These are phyloP conservation scores for Musa troglodytarum DNA, from an alignment of 176 grass and related monocot species.

Conservation along the genomic window DNA sequence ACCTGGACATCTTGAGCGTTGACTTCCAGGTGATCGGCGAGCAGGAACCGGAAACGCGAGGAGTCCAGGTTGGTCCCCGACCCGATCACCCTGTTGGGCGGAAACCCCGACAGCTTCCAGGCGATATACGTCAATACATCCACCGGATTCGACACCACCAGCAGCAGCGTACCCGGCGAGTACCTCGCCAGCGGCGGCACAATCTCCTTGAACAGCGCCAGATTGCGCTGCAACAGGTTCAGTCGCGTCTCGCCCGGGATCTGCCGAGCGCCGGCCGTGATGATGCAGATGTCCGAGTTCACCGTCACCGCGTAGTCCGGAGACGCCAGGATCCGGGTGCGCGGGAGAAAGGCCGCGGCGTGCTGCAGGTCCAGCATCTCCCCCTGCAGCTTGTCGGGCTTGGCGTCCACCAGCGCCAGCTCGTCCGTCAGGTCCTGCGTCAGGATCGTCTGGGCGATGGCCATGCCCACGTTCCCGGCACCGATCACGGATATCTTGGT, in stretches of 20 bases:
- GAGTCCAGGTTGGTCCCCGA: slow-evolving; percentile 6
- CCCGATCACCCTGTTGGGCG: neutral
- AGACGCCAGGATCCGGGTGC: slow-evolving; percentile 42
- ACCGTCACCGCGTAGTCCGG: slow-evolving; percentile 35
- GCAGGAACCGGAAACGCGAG: neutral
- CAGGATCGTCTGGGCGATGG: slow-evolving; percentile 94
- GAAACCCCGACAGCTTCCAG: slow-evolving; percentile 12
- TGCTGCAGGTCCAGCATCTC: slow-evolving; percentile 99
- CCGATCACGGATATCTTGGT: slow-evolving; percentile 75
- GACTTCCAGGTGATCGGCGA: neutral
- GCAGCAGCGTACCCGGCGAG: slow-evolving; percentile 1
- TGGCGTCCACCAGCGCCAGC: slow-evolving; percentile 79
- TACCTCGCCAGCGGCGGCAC: slow-evolving; percentile 1
- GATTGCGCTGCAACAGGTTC: slow-evolving; percentile 1
- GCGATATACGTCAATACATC: slow-evolving; percentile 7
- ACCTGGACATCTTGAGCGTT: slow-evolving; percentile 12
- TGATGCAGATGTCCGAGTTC: slow-evolving; percentile 50
- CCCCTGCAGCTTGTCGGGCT: slow-evolving; percentile 64
- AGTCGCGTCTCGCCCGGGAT: slow-evolving; percentile 23
- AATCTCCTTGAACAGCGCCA: neutral
- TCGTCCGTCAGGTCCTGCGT: slow-evolving; percentile 73
- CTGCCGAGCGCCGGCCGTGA: slow-evolving; percentile 57
- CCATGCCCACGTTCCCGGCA: slow-evolving; percentile 95
- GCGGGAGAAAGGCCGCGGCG: slow-evolving; percentile 80
- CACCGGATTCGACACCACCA: slow-evolving; percentile 12